phyloP scores from a whole-genome alignment of 352 stramenopile species.

The Phytophthora crassamura region DNA sequence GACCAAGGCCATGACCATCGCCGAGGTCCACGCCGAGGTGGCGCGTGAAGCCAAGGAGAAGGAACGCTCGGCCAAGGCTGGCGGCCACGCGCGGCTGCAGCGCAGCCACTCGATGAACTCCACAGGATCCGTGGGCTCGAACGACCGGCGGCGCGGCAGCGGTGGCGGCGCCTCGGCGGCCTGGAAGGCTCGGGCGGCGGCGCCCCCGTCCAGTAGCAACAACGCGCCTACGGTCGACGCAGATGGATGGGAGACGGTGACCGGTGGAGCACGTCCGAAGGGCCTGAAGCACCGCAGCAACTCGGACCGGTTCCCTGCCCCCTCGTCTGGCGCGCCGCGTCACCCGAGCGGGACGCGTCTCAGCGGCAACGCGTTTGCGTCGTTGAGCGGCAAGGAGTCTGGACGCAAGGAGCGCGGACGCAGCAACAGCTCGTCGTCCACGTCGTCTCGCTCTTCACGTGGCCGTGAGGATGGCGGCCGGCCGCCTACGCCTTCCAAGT shows the following conservation, averaged over 20 bases:
- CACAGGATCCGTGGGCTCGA: slow-evolving; percentile 31
- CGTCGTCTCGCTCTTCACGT: slow-evolving; percentile 34
- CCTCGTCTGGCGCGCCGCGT: slow-evolving; percentile 36
- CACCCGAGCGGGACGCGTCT: slow-evolving; percentile 41
- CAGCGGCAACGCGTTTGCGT: slow-evolving; percentile 54
- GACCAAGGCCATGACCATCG: slow-evolving; percentile 87
- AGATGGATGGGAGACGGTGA: slow-evolving; percentile 82
- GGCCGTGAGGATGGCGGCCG: slow-evolving; percentile 29
- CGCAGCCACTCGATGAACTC: slow-evolving; percentile 73
- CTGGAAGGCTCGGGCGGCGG: slow-evolving; percentile 63
- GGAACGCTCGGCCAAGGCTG: slow-evolving; percentile 48
- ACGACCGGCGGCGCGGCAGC: slow-evolving; percentile 50
- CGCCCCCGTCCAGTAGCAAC: slow-evolving; percentile 21
- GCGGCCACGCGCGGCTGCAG: slow-evolving; percentile 50
- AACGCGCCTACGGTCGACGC: slow-evolving; percentile 42
- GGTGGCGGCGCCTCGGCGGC: slow-evolving; percentile 56
- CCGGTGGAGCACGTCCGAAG: slow-evolving; percentile 54
- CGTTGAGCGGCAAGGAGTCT: slow-evolving; percentile 36
- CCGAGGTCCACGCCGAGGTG: slow-evolving; percentile 77
- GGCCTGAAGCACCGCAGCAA: slow-evolving; percentile 70
- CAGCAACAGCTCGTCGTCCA: slow-evolving; percentile 63
- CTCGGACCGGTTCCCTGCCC: slow-evolving; percentile 51
- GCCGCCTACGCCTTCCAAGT: slow-evolving; percentile 52
- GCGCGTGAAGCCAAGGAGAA: slow-evolving; percentile 78
- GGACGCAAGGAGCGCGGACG: slow-evolving; percentile 56